Base-by-base conservation (phyloP, 805 yeast genomes). In the Kregervanrija delftensis region DNA sequence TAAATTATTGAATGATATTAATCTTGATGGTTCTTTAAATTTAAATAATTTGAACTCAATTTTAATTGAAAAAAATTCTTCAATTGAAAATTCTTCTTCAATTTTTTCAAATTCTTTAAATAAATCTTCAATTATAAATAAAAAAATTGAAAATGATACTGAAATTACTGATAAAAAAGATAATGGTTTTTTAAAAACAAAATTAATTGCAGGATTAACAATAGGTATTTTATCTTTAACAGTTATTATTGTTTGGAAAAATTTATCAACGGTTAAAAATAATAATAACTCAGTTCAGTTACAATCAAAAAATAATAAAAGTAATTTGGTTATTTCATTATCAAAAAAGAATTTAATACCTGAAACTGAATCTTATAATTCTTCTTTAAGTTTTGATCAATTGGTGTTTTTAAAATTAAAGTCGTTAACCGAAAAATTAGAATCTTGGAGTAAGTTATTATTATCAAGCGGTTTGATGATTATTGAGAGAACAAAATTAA, bases 191-290 rank as follows among this genome's bases (percentile, higher is more conserved):
- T 37, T 54, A 8, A 51, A 51, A 37, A 50, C 46, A 4, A 52
- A 49, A 30, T 39, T 61, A 17, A 31, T 56, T 14, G 33, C 57
- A 10, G 63, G 66, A 2, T 49, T 60, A 5, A 49, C 66, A 2
- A 51, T 61, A 17, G 64, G 67, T 3, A 46, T 58, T 40, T 48
- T 60, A 13, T 55, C 66, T 28, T 35, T 63, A n/a, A 58, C 65
- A 8, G 13, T 60, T 11, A 47, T 58, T n/a, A 37, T 58, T 17
- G 43, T 61, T 11, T 61, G 59, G 58, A 54, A 48, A 40, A 61
- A 58, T 39, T 38, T 48, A n/a, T n/a, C 34, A 3, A 10, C 30
- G 14, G 37, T 5, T 4, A 39, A 32, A 8, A 9, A 8, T 32
- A 22, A 13, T 8, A 13, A 30, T 22, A n/a, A 15, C 15, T 34